Evolutionary conservation across 345 rosid genomes (phyloP).

Genomic region (Eucalyptus regnans): DNA sequence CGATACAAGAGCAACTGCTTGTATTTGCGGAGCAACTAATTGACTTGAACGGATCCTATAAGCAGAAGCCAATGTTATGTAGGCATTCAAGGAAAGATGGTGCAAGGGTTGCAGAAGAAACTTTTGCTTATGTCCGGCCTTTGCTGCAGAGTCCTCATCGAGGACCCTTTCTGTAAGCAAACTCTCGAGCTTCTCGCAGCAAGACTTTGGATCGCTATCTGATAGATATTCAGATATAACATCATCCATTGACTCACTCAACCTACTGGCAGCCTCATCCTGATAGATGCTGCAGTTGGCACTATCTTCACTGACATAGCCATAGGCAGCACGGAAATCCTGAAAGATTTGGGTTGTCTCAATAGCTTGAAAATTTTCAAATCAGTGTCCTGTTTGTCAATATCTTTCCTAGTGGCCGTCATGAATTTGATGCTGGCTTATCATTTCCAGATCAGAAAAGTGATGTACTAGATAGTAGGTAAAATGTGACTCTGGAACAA

Average conservation of each 20-base stretch:
- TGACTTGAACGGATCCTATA: constrained; percentile 39
- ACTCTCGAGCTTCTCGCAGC: constrained; percentile 56
- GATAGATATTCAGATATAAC: constrained; percentile 38
- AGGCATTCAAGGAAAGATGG: constrained; percentile 45
- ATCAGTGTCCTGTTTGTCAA: background rate
- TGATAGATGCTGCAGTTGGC: constrained; percentile 3
- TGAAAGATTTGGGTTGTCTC: constrained; percentile 2
- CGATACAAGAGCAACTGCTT: background rate
- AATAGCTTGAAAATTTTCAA: background rate
- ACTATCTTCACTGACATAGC: background rate
- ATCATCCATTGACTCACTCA: constrained; percentile 36
- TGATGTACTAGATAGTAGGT: background rate
- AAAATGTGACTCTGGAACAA: background rate
- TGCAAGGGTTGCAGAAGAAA: constrained; percentile 47
- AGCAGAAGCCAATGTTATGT: constrained; percentile 57
- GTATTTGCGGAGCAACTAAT: constrained; percentile 1
- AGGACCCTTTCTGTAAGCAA: constrained; percentile 27
- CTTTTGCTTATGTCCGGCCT: constrained; percentile 4
- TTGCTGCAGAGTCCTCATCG: constrained; percentile 1
- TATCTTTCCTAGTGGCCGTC: background rate
- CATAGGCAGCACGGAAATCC: constrained; percentile 30
- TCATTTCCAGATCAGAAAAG: background rate
- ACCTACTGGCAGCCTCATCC: constrained; percentile 21
- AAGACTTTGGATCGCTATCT: constrained; percentile 34
- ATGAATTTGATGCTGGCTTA: background rate